phyloP scores from a whole-genome alignment of 495 filamentous ascomycete species.

The Hypomontagnella submonticulosa region DNA sequence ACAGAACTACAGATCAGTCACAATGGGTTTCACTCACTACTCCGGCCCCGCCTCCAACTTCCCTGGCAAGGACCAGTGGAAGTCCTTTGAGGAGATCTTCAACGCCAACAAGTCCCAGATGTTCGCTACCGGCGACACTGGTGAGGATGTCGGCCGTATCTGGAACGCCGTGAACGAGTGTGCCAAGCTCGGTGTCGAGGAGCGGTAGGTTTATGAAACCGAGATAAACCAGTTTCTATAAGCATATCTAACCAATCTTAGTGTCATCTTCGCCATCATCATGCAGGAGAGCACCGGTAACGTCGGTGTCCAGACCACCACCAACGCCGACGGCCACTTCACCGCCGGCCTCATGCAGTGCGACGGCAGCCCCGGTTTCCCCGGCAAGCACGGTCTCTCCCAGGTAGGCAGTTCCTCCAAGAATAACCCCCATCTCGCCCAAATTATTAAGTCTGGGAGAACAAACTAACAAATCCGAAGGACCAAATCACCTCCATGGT shows the following conservation, averaged over 20 bases:
- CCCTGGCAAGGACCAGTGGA: slow-evolving; percentile 50
- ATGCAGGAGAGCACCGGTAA: slow-evolving; percentile 58
- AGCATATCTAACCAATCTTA: slow-evolving; percentile 6
- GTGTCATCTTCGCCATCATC: slow-evolving; percentile 56
- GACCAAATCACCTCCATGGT: slow-evolving; percentile 54
- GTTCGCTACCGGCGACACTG: slow-evolving; percentile 47
- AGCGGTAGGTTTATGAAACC: slow-evolving; percentile 46
- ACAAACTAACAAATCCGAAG: slow-evolving; percentile 24
- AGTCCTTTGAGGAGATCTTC: slow-evolving; percentile 53
- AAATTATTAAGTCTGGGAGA: no score
- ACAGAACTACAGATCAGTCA: slow-evolving; percentile 12
- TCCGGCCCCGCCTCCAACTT: slow-evolving; percentile 50
- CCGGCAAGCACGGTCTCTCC: slow-evolving; percentile 47
- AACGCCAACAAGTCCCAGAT: slow-evolving; percentile 51
- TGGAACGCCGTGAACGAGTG: slow-evolving; percentile 46
- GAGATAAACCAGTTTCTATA: background rate
- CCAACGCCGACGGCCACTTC: slow-evolving; percentile 45
- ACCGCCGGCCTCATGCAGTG: slow-evolving; percentile 56
- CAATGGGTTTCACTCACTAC: slow-evolving; percentile 46
- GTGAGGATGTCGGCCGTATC: slow-evolving; percentile 52
- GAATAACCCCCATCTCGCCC: no score
- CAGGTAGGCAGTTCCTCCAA: slow-evolving; percentile 46
- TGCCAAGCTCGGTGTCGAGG: slow-evolving; percentile 53
- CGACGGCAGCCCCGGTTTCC: slow-evolving; percentile 46
- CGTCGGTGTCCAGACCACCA: slow-evolving; percentile 52